phyloP scores from a whole-genome alignment of 495 filamentous ascomycete species.

The Trichocladium uniseriatum region DNA sequence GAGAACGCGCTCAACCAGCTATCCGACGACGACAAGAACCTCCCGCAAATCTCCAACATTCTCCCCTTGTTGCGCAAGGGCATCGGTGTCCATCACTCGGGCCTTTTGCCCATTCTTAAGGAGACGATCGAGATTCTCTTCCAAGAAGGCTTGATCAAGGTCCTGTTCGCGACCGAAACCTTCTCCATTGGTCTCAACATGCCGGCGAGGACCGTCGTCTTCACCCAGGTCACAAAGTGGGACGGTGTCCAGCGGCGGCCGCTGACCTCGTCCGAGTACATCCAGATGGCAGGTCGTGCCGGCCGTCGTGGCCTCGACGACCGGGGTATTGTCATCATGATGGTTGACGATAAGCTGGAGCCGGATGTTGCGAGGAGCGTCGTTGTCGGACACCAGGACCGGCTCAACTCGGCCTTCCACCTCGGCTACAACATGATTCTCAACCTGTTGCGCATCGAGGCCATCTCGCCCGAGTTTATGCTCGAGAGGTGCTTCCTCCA shows the following conservation, averaged over 20 bases:
- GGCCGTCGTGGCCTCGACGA: constrained; percentile 96
- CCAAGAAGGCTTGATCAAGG: constrained; percentile 96
- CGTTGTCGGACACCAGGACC: constrained; percentile 91
- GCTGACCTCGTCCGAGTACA: constrained; percentile 90
- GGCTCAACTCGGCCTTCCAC: constrained; percentile 94
- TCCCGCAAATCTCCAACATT: constrained; percentile 87
- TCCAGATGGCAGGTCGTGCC: constrained; percentile 96
- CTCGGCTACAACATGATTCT: constrained; percentile 99
- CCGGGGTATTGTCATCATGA: constrained; percentile 98
- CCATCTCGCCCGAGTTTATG: constrained; percentile 95
- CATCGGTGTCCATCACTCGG: constrained; percentile 95
- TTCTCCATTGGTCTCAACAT: constrained; percentile 99
- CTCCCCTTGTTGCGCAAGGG: constrained; percentile 81
- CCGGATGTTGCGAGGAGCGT: constrained; percentile 88
- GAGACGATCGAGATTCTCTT: constrained; percentile 99
- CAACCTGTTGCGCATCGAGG: constrained; percentile 90
- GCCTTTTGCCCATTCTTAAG: constrained; percentile 89
- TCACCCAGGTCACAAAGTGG: constrained; percentile 91
- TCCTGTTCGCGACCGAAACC: constrained; percentile 94
- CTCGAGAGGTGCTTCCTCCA: constrained; percentile 94
- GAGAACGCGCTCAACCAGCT: constrained; percentile 79
- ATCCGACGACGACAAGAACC: constrained; percentile 76
- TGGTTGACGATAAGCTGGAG: constrained; percentile 95
- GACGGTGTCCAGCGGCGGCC: constrained; percentile 76
- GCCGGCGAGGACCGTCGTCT: constrained; percentile 97